Conservation (phyloP, 2,329 filamentous ascomycete genomes). For the Penicillium aurantiogriseum region DNA sequence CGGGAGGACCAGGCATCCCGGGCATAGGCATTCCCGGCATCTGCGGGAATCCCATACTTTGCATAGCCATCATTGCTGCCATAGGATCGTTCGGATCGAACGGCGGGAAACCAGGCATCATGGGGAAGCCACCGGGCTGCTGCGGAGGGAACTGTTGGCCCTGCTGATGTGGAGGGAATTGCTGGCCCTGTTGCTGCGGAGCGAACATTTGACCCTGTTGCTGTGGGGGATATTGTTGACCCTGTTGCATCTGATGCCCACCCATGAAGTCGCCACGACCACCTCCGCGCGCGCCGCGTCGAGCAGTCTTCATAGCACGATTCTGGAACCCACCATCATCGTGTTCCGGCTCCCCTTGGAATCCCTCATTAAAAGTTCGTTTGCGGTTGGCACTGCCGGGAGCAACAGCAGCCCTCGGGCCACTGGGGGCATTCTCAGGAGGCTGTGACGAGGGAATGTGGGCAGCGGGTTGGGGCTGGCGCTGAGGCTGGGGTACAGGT, state of each 20-base stretch:
- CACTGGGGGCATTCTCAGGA: conserved; percentile 25
- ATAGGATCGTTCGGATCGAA: conserved; percentile 59
- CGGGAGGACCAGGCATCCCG: conserved; percentile 29
- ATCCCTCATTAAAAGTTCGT: conserved; percentile 53
- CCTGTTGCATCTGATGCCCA: conserved; percentile 25
- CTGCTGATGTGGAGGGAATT: conserved; percentile 28
- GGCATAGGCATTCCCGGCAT: conserved; percentile 50
- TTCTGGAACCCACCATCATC: conserved; percentile 44
- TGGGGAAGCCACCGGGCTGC: conserved; percentile 33
- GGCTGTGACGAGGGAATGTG: conserved; percentile 20
- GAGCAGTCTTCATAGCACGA: conserved; percentile 49
- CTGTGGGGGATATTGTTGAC: conserved; percentile 30
- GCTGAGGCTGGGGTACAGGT: conserved; percentile 25
- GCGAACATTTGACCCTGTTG: conserved; percentile 29
- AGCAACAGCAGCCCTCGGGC: conserved; percentile 27
- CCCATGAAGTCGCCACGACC: conserved; percentile 46
- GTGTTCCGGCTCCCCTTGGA: conserved; percentile 45
- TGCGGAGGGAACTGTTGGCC: conserved; percentile 30
- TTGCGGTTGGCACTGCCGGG: conserved; percentile 45
- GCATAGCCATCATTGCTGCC: conserved; percentile 53
- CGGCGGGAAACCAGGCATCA: conserved; percentile 48
- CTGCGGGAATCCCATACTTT: conserved; percentile 52
- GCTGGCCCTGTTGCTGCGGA: conserved; percentile 22
- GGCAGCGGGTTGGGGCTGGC: conserved; percentile 17
- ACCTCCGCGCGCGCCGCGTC: conserved; percentile 38